Percentiles rank a stretch among this genome's conserved stretches.
These are phyloP conservation scores for Boletus insuetus DNA, from an alignment of 768 basidiomycete genomes.

Conservation along the genomic window DNA sequence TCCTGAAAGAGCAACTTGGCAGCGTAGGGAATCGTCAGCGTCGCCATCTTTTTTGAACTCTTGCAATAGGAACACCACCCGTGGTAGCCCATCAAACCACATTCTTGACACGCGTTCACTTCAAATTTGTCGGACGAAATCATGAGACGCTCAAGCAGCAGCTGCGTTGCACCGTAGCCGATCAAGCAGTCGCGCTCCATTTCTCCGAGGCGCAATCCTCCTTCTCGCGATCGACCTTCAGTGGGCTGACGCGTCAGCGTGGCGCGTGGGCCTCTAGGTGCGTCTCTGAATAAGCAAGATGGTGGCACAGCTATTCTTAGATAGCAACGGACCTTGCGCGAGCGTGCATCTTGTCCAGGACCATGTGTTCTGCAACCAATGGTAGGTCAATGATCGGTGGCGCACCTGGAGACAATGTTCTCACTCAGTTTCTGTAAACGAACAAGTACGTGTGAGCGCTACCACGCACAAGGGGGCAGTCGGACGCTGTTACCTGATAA, in stretches of 20 bases:
- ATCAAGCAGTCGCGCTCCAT: slow-evolving; percentile 99
- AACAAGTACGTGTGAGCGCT: background rate
- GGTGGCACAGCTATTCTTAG: slow-evolving; percentile 7
- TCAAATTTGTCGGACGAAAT: slow-evolving; percentile 98
- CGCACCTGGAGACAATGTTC: slow-evolving; percentile 25
- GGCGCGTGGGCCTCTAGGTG: slow-evolving; percentile 83
- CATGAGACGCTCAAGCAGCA: slow-evolving; percentile 96
- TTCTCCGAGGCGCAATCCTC: slow-evolving; percentile 94
- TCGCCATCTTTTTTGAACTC: slow-evolving; percentile 93
- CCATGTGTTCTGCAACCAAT: slow-evolving; percentile 80
- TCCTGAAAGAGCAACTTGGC: slow-evolving; percentile 92
- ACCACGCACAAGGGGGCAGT: slow-evolving; percentile 1
- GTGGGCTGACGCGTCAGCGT: slow-evolving; percentile 97
- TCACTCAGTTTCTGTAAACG: slow-evolving; percentile 83
- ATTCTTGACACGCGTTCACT: slow-evolving; percentile 91
- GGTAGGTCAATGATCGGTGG: slow-evolving; percentile 13
- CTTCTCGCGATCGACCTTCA: slow-evolving; percentile 96
- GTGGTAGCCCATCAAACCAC: slow-evolving; percentile 92
- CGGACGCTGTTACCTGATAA: slow-evolving; percentile 67
- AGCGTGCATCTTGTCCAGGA: slow-evolving; percentile 99
- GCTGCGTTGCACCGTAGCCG: slow-evolving; percentile 97
- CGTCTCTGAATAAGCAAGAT: slow-evolving; percentile 3
- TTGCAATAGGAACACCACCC: slow-evolving; percentile 99
- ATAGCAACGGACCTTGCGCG: slow-evolving; percentile 69
- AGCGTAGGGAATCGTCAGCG: slow-evolving; percentile 93